Evolutionary conservation across 2,329 filamentous ascomycete species (phyloP), one percentile per base, ranked within the genome.

Genomic region (Clonostachys sp.): DNA sequence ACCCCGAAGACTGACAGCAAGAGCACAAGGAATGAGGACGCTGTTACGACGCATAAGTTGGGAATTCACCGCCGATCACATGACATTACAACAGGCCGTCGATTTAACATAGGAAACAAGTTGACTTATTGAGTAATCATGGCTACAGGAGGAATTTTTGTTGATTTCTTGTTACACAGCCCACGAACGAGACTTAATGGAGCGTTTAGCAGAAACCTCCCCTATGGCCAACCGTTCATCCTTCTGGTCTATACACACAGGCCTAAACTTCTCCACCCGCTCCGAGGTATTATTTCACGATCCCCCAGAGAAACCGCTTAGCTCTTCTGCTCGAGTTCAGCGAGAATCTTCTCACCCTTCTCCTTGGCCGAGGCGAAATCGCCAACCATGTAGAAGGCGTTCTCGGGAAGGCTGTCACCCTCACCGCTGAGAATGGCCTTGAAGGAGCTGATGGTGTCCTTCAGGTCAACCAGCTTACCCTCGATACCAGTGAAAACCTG

Each of bases 331-430:
- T 51, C 47, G 45, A 97, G 81, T 64, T 97, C 94, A 63, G 94
- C 91, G 70, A 99, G 79, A 81, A 99, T 97, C 91, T 97, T 96
- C 86, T 96, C 91, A 80, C 92, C 94, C 90, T 99, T 99, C 67
- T 81, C 84, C 70, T 88, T 88, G 60, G 91, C 94, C 56, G 89
- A 91, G 62, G 89, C 89, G 62, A 97, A 85, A 80, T 96, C 88
- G 71, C 94, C 94, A 72, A 97, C 91, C 91, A 96, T 96, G 87
- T 96, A 96, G 86, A 96, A 79, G 70, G 77, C 86, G 85, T 86
- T 85, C 78, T 97, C 94, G 59, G 94, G 94, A 57, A 99, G 82
- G 76, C 89, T 86, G 71, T 99, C 94, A 80, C 88, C 89, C 79
- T 97, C 92, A 71, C 94, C 94, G 69, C 78, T 82, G 67, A 96